Conservation (phyloP, 805 yeast species). For the Kregervanrija pseudodelftensis region DNA sequence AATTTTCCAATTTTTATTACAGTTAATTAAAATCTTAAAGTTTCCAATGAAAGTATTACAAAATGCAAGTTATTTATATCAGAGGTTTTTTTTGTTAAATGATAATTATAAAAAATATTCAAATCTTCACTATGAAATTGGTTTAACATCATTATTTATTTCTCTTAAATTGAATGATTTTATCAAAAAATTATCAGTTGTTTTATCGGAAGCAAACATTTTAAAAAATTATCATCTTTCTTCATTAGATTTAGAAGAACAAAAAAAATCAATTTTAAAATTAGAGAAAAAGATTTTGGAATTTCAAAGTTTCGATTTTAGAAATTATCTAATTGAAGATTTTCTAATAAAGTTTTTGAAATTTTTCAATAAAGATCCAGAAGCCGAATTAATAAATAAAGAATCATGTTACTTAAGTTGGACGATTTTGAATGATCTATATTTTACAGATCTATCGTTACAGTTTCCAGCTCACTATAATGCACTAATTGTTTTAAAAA, state of each 20-base stretch:
- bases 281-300: slow-evolving; percentile 72
- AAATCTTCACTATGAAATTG: slow-evolving; percentile 46
- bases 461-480: slow-evolving; percentile 70
- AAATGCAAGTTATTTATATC: slow-evolving; percentile 66
- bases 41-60: slow-evolving; percentile 67
- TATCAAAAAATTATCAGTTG: slow-evolving; percentile 63
- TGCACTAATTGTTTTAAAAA: slow-evolving; percentile 59
- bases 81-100: slow-evolving; percentile 58
- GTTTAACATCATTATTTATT: slow-evolving; percentile 58
- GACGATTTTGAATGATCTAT: slow-evolving; percentile 69
- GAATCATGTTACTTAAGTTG: slow-evolving; percentile 54
- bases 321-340: slow-evolving; percentile 61
- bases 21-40: slow-evolving; percentile 45
- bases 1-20: slow-evolving; percentile 47
- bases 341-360: slow-evolving; percentile 56
- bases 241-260: slow-evolving; percentile 38
- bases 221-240: slow-evolving; percentile 24
- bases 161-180: slow-evolving; percentile 81
- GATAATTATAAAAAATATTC: slow-evolving; percentile 46
- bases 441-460: slow-evolving; percentile 60
- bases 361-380: slow-evolving; percentile 22
- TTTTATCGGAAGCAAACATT: slow-evolving; percentile 42
- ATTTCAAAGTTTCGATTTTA: slow-evolving; percentile 71
- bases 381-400: slow-evolving; percentile 29
- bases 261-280: slow-evolving; percentile 47